Base-by-base conservation (phyloP, 257 asterid genomes). In the Solanum tarapatanum region DNA sequence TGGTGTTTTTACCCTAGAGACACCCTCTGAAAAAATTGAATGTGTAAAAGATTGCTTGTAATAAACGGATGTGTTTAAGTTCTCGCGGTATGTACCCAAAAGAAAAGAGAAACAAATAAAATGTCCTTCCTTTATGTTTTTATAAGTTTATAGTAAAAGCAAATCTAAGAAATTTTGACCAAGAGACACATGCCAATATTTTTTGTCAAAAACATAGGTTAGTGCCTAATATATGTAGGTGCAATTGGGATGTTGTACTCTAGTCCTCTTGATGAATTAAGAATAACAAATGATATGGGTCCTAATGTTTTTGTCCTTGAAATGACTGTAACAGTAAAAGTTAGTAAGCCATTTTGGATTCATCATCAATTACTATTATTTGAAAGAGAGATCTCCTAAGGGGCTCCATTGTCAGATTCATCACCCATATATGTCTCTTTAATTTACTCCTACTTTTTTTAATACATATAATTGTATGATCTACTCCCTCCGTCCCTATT, bases 271-370 rank as follows among this genome's bases (percentile, higher is more conserved):
- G 11, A 30, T 82, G 21, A 28, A 82, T 28, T 43, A 66, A 17
- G 41, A 30, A 30, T 45, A 19, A 30, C 21, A 48, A 48, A 82
- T 28, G 4, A 9, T 48, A 11, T 11, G 86, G 88, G 88, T 60
- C 79, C 88, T 58, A 87, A 87, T 23, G 58, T 74, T 86, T 58
- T 58, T 77, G 86, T 76, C 39, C 37, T 26, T 87, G 86, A 76
- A 51, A 82, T 87, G 77, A 37, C 68, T 62, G 26, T 7, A 51
- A 79, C 86, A 39, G 45, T 76, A 87, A 36, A 43, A 48, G 66
- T 32, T 16, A 11, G 69, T 72, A 30, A 30, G 24, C 45, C 24
- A 26, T 51, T 76, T 72, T 73, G 58, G 41, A 51, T n/a, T 74
- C 72, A 70, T 73, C 24, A 58, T 58, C 11, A 6, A 73, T 21